phyloP scores from a whole-genome alignment of 1,139 yeast genomes.

The Pichia sp. region DNA sequence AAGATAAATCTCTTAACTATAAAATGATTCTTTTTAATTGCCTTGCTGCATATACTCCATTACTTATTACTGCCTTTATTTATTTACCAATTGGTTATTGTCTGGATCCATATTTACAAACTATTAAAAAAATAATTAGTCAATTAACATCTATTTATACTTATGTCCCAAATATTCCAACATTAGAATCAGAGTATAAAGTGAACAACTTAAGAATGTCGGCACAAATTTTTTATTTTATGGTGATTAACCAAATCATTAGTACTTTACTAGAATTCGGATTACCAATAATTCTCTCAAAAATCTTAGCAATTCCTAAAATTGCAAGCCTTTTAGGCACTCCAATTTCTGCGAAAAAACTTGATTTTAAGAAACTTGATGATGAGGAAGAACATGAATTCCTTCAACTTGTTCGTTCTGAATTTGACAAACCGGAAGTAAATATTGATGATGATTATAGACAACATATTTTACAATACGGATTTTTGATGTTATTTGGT shows the following conservation, averaged over 20 bases:
- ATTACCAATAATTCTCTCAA: conserved; percentile 41
- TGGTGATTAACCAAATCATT: conserved; percentile 74
- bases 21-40: conserved; percentile 75
- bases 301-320: conserved; percentile 25
- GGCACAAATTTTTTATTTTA: conserved; percentile 68
- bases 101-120: conserved; percentile 26
- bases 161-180: conserved; percentile 31
- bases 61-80: conserved; percentile 77
- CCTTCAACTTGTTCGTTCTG: conserved; percentile 49
- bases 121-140: conserved; percentile 14
- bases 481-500: conserved; percentile 76
- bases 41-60: conserved; percentile 75
- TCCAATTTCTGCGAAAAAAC: conserved; percentile 24
- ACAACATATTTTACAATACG: conserved; percentile 71
- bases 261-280: conserved; percentile 57
- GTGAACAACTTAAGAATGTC: conserved; percentile 65
- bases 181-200: conserved; percentile 46
- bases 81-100: conserved; percentile 72
- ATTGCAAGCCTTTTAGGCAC: conserved; percentile 24
- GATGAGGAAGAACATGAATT: conserved; percentile 46
- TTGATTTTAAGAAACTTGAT: conserved; percentile 37
- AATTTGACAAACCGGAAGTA: conserved; percentile 52
- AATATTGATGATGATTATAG: conserved; percentile 68
- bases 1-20: conserved; percentile 52
- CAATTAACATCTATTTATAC: conserved; percentile 17